These are phyloP conservation scores for Fusarium sacchari DNA, from an alignment of 2,329 filamentous ascomycete species.

Conservation along the genomic window DNA sequence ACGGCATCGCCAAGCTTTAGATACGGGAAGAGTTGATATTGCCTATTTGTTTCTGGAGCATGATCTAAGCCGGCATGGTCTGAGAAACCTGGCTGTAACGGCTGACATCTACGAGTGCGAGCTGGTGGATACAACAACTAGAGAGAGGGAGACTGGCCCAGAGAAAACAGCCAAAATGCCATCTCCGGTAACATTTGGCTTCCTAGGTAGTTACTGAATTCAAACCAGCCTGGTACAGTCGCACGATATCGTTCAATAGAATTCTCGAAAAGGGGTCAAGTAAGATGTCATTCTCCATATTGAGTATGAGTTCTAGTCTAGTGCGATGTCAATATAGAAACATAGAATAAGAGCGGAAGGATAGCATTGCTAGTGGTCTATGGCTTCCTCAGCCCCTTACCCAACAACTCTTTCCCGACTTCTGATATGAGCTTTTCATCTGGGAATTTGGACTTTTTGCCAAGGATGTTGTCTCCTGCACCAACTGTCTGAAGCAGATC, in stretches of 20 bases:
- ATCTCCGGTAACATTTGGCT: neutral
- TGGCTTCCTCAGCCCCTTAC: constrained; percentile 58
- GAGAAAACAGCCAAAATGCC: neutral
- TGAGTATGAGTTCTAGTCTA: neutral
- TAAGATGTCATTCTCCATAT: neutral
- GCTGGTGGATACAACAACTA: neutral
- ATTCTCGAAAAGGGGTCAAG: neutral
- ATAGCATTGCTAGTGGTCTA: constrained; percentile 6
- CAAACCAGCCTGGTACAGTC: neutral
- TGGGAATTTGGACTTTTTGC: constrained; percentile 66
- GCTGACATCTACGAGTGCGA: neutral
- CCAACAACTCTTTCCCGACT: constrained; percentile 62
- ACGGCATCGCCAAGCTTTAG: neutral
- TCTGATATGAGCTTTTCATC: constrained; percentile 67
- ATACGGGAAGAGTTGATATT: neutral
- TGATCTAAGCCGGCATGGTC: neutral
- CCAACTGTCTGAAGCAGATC: constrained; percentile 85
- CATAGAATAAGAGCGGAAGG: neutral
- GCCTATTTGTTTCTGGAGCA: neutral
- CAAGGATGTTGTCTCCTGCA: constrained; percentile 70
- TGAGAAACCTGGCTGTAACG: neutral
- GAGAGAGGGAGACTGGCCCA: neutral
- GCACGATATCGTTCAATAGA: neutral
- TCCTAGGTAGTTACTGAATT: neutral
- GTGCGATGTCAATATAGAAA: neutral